These are phyloP conservation scores for Colletotrichum lindemuthianum DNA, from an alignment of 2,329 filamentous ascomycete species.

Conservation along the genomic window DNA sequence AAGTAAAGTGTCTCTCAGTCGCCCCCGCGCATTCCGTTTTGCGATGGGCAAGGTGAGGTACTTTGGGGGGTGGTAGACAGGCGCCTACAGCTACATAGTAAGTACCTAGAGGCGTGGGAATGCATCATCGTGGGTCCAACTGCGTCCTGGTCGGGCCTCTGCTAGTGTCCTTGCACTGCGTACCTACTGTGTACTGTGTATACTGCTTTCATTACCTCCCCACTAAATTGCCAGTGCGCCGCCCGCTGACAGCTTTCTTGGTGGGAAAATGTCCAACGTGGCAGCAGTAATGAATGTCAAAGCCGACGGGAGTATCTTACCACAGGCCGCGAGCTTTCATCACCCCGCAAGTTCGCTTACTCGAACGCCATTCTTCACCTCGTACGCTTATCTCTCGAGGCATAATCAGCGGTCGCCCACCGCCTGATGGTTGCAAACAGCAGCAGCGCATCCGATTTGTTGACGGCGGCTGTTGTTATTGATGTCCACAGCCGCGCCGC, in stretches of 20 bases:
- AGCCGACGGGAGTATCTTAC: too few relatives aligned
- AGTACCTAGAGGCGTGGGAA: slow-evolving; percentile 34
- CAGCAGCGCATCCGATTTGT: slow-evolving; percentile 13
- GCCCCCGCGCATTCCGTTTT: too few relatives aligned
- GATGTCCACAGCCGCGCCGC: slow-evolving; percentile 9
- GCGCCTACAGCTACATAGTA: too few relatives aligned
- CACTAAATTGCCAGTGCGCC: slow-evolving; percentile 6
- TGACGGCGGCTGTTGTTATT: slow-evolving; percentile 10
- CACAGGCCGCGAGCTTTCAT: too few relatives aligned
- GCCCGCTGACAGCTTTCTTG: background rate
- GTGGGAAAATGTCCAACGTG: background rate
- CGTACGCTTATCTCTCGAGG: background rate
- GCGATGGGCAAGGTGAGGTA: too few relatives aligned
- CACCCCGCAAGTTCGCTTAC: too few relatives aligned
- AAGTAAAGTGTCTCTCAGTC: too few relatives aligned
- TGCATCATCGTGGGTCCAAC: background rate
- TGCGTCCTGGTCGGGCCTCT: background rate
- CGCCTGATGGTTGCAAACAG: slow-evolving; percentile 25
- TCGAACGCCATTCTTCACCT: too few relatives aligned
- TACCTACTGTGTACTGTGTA: too few relatives aligned
- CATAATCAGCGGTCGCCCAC: background rate
- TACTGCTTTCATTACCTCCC: background rate
- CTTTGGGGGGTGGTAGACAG: background rate
- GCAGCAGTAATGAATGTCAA: too few relatives aligned
- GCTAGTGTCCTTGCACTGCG: too few relatives aligned